Conservation (phyloP, 352 stramenopile species). For the Pythium phragmitis region DNA sequence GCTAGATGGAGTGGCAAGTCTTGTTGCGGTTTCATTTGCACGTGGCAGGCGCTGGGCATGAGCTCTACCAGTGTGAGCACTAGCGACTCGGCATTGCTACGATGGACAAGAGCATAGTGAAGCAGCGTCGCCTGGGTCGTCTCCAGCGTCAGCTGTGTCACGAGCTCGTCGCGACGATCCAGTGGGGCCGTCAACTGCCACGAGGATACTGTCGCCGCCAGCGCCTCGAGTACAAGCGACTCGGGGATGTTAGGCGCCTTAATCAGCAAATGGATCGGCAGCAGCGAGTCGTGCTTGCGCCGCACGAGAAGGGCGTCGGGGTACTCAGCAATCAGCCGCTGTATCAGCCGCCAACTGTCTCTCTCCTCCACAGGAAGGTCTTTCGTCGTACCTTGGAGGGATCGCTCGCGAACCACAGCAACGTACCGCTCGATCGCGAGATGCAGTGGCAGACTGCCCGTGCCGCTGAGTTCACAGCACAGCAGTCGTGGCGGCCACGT, state of each 20-base stretch:
- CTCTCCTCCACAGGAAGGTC: constrained; percentile 2
- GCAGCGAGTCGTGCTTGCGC: constrained; percentile 16
- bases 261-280: constrained; percentile 23
- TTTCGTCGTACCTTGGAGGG: not conserved
- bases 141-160: constrained; percentile 16
- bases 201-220: not conserved
- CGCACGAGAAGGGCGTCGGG: constrained; percentile 12
- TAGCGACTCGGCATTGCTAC: constrained; percentile 26
- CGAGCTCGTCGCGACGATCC: not conserved
- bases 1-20: constrained; percentile 56
- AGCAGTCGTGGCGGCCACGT: constrained; percentile 27
- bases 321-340: constrained; percentile 1
- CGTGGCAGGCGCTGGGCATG: constrained; percentile 33
- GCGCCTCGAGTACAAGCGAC: constrained; percentile 8
- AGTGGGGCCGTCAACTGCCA: not conserved
- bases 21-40: constrained; percentile 25
- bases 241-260: constrained; percentile 3
- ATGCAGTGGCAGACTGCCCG: constrained; percentile 51
- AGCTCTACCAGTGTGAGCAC: constrained; percentile 33
- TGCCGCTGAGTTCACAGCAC: constrained; percentile 35
- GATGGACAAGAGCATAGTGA: constrained; percentile 58
- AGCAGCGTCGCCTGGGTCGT: constrained; percentile 48
- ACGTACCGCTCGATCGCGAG: constrained; percentile 43
- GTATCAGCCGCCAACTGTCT: constrained; percentile 20
- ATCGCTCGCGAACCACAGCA: constrained; percentile 3